phyloP scores from a whole-genome alignment of 345 rosid species.

The Theobroma cacao region DNA sequence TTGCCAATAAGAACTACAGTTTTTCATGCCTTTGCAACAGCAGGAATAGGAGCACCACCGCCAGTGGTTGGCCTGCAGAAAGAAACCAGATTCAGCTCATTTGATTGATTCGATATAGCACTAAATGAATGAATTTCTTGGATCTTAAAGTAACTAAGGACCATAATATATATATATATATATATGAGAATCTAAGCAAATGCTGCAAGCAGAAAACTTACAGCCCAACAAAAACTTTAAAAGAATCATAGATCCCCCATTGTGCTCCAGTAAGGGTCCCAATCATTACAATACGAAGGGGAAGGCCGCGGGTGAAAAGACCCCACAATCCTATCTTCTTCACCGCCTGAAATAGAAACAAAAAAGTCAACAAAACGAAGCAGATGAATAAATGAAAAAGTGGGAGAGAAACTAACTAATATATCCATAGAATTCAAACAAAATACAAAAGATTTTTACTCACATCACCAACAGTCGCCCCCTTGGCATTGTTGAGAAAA shows the following conservation, averaged over 20 bases:
- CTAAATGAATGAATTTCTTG: background rate
- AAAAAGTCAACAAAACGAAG: slow-evolving; percentile 4
- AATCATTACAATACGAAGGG: slow-evolving; percentile 89
- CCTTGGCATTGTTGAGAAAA: slow-evolving; percentile 95
- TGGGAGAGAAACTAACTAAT: background rate
- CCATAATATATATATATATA: background rate
- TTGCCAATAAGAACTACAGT: background rate
- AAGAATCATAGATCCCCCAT: slow-evolving; percentile 92
- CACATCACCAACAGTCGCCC: slow-evolving; percentile 84
- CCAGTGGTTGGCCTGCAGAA: slow-evolving; percentile 61
- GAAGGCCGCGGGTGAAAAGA: slow-evolving; percentile 86
- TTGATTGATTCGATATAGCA: background rate
- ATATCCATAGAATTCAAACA: background rate
- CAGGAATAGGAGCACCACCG: slow-evolving; percentile 48
- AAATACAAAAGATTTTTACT: slow-evolving; percentile 30
- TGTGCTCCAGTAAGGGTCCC: slow-evolving; percentile 95
- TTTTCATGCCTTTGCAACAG: slow-evolving; percentile 32
- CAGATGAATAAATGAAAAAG: background rate
- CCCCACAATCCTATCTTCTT: slow-evolving; percentile 76
- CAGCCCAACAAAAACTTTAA: slow-evolving; percentile 91
- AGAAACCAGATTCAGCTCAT: slow-evolving; percentile 1
- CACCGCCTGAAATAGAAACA: slow-evolving; percentile 56
- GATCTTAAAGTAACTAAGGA: background rate
- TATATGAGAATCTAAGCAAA: background rate
- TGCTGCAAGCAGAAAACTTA: slow-evolving; percentile 42